Base-by-base conservation (phyloP, 108 stramenopile species). In the Pseudonitzschia multistriata region DNA sequence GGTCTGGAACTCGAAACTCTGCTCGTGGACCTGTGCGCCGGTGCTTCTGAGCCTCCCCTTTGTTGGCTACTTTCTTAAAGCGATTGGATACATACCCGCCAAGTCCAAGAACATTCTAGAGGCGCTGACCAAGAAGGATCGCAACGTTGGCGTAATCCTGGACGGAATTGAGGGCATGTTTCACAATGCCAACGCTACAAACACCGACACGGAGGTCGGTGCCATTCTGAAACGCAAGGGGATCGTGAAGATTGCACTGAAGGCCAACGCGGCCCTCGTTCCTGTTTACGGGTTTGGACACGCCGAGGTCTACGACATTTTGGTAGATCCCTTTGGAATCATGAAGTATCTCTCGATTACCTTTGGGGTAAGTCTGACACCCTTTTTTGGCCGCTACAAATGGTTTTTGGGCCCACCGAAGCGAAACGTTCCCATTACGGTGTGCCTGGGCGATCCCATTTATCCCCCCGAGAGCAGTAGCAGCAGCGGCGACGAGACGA, bases 121-220 rank as follows among this genome's bases (percentile, higher is more conserved):
- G 6, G 82, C 88, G 2, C 49, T 88, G 15, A 84, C 81, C 40
- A 80, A 83, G 36, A 83, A 88, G 65, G 79, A 88, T 49, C 33
- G 30, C 29, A 85, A 85, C 54, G 85, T 88, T 30, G 88, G 88
- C 13, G 77, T 88, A 37, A 77, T 88, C 68, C 63, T 88, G 35
- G 88, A 88, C 71, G 88, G 88, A 8, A 84, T 88, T 48, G 85
- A 83, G 21, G 88, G 88, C 6, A 88, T 88, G 88, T 88, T 88
- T 74, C 78, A 73, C 37, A 60, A 47, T 27, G 29, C 53, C 53
- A 49, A 63, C 47, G 8, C 3, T 10, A 10, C 15, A 2, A 55
- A 22, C n/a, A 22, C 3, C 21, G 31, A 36, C 21, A n/a, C 67
- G 14, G 81, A 84, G 37, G 85, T 83, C 60, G 69, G 49, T 13